A percentile compares a stretch with the other conserved stretches of the same genome.
phyloP scores from a whole-genome alignment of 1,139 yeast species.

The Lodderomyces beijingensis region DNA sequence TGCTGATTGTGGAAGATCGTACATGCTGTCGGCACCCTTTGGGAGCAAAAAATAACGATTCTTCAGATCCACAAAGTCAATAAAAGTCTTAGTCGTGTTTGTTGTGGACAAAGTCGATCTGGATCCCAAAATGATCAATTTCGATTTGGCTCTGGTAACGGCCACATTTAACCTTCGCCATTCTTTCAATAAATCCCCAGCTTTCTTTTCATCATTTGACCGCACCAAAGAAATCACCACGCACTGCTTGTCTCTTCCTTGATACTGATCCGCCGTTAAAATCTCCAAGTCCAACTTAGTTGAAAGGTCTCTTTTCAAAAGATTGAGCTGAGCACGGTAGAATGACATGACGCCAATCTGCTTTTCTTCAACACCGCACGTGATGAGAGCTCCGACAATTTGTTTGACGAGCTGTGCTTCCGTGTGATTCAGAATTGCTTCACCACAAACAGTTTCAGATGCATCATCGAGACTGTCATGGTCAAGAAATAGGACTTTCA shows the following conservation, averaged over 20 bases:
- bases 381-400: slow-evolving; percentile 54
- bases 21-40: slow-evolving; percentile 34
- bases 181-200: slow-evolving; percentile 79
- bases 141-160: slow-evolving; percentile 83
- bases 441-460: slow-evolving; percentile 54
- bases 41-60: slow-evolving; percentile 66
- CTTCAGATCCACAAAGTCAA: slow-evolving; percentile 52
- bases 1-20: slow-evolving; percentile 18
- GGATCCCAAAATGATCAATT: slow-evolving; percentile 81
- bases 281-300: slow-evolving; percentile 55
- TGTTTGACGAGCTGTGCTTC: slow-evolving; percentile 68
- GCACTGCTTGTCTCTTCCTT: slow-evolving; percentile 93
- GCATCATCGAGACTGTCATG: slow-evolving; percentile 69
- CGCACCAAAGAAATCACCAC: slow-evolving; percentile 83
- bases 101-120: slow-evolving; percentile 54
- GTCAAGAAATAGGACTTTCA: slow-evolving; percentile 69
- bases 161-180: slow-evolving; percentile 95
- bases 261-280: slow-evolving; percentile 92
- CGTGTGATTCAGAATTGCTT: slow-evolving; percentile 62
- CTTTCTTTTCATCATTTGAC: slow-evolving; percentile 60
- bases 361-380: slow-evolving; percentile 55
- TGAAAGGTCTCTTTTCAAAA: slow-evolving; percentile 44
- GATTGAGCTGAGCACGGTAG: slow-evolving; percentile 73
- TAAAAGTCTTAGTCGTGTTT: slow-evolving; percentile 56
- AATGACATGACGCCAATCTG: slow-evolving; percentile 85